Conservation (phyloP, 164 flowering plant genomes). For the Chimonanthus salicifolius region DNA sequence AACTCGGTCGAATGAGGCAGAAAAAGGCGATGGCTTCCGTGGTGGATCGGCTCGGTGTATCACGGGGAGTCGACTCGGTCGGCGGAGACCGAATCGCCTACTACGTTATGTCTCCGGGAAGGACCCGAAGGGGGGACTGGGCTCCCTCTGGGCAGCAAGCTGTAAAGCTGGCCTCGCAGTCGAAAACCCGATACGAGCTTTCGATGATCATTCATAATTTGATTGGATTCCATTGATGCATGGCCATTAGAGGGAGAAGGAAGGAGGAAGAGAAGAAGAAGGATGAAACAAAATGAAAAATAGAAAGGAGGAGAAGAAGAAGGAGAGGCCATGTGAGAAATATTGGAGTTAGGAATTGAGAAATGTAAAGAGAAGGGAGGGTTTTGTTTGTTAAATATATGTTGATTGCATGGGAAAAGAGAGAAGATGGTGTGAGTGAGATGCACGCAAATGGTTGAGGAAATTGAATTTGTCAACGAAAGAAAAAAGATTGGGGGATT, state of each 20-base stretch:
- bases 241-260: background rate
- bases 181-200: background rate
- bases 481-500: background rate
- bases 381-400: background rate
- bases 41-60: background rate
- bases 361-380: background rate
- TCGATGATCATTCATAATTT: background rate
- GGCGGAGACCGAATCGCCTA: constrained; percentile 1
- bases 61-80: constrained; percentile 5
- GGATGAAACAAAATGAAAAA: background rate
- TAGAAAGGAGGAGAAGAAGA: background rate
- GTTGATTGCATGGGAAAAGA: background rate
- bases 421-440: constrained; percentile 3
- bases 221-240: background rate
- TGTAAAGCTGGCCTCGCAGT: background rate
- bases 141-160: constrained; percentile 9
- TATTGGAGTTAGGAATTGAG: background rate
- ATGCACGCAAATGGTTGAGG: constrained; percentile 5
- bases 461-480: constrained; percentile 9
- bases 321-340: constrained; percentile 9
- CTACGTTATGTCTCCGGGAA: constrained; percentile 8
- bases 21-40: background rate
- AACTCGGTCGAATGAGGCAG: background rate
- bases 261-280: constrained; percentile 1
- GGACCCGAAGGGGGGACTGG: constrained; percentile 15